Conservation (phyloP, 306 rosid species). For the Mimosa bimucronata region DNA sequence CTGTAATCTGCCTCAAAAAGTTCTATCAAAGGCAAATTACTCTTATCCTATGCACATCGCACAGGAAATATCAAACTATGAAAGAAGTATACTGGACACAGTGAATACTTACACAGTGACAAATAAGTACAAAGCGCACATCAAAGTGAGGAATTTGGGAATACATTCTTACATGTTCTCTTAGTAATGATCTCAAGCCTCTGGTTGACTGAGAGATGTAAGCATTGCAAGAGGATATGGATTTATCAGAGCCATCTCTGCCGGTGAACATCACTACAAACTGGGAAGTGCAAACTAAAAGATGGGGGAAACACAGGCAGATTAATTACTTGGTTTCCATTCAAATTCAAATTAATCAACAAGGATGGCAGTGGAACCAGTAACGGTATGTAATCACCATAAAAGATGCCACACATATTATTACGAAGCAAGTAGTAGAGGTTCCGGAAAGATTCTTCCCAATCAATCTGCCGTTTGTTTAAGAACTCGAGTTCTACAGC, state of each 20-base stretch:
- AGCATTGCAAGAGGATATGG: constrained; percentile 66
- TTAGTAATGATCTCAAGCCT: constrained; percentile 61
- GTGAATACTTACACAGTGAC: not conserved
- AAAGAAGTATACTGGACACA: not conserved
- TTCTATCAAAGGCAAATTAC: constrained; percentile 33
- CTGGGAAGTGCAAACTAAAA: constrained; percentile 77
- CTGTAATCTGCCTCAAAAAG: constrained; percentile 26
- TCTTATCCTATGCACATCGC: not conserved
- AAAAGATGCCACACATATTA: constrained; percentile 77
- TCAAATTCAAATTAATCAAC: not conserved
- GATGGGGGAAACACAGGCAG: not conserved
- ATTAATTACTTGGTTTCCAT: constrained; percentile 17
- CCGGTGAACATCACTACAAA: constrained; percentile 92
- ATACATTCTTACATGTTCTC: constrained; percentile 57
- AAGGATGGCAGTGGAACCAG: constrained; percentile 13
- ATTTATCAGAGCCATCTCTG: constrained; percentile 50
- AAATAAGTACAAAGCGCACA: not conserved
- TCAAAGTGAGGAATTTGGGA: not conserved
- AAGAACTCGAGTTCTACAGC: constrained; percentile 78
- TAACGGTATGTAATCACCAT: constrained; percentile 61
- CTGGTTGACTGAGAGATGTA: constrained; percentile 64
- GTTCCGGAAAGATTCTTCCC: constrained; percentile 92
- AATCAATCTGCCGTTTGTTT: constrained; percentile 65
- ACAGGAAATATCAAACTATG: not conserved
- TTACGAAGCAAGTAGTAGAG: constrained; percentile 89